Percentiles rank a stretch among this genome's conserved stretches.
These are phyloP conservation scores for Phytophthora gonapodyides DNA, from an alignment of 352 stramenopile species.

Conservation along the genomic window DNA sequence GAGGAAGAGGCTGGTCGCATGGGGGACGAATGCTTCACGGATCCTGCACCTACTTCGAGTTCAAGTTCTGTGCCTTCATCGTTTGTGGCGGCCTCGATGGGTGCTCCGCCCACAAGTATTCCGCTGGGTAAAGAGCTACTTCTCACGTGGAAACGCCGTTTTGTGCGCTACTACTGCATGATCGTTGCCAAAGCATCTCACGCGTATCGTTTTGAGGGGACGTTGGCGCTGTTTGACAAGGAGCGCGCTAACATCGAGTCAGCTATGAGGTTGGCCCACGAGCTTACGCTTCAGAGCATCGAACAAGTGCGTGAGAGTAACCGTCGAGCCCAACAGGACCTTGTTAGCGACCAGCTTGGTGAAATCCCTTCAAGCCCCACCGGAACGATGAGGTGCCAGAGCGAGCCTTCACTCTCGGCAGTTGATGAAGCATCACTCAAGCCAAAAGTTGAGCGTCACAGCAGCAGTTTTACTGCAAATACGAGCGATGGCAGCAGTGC, in stretches of 20 bases:
- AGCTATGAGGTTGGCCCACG: slow-evolving; percentile 72
- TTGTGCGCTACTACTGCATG: slow-evolving; percentile 88
- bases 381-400: slow-evolving; percentile 33
- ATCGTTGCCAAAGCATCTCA: slow-evolving; percentile 77
- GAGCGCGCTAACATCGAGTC: slow-evolving; percentile 85
- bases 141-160: slow-evolving; percentile 79
- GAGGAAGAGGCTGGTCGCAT: slow-evolving; percentile 74
- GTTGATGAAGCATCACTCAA: slow-evolving; percentile 16
- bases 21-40: slow-evolving; percentile 48
- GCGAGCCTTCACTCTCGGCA: slow-evolving; percentile 25
- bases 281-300: slow-evolving; percentile 77
- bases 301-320: slow-evolving; percentile 67
- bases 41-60: slow-evolving; percentile 19
- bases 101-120: slow-evolving; percentile 34
- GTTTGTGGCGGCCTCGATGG: slow-evolving; percentile 45
- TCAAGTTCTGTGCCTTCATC: slow-evolving; percentile 34
- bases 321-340: slow-evolving; percentile 40
- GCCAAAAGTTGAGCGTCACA: slow-evolving; percentile 30
- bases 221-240: slow-evolving; percentile 73
- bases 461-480: slow-evolving; percentile 26
- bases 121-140: slow-evolving; percentile 64
- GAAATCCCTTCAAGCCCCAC: slow-evolving; percentile 9
- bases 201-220: slow-evolving; percentile 76
- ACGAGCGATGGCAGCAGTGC: slow-evolving; percentile 15
- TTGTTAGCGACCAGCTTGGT: slow-evolving; percentile 34